phyloP scores from a whole-genome alignment of 257 asterid genomes.

The Solanum bulbocastanum region DNA sequence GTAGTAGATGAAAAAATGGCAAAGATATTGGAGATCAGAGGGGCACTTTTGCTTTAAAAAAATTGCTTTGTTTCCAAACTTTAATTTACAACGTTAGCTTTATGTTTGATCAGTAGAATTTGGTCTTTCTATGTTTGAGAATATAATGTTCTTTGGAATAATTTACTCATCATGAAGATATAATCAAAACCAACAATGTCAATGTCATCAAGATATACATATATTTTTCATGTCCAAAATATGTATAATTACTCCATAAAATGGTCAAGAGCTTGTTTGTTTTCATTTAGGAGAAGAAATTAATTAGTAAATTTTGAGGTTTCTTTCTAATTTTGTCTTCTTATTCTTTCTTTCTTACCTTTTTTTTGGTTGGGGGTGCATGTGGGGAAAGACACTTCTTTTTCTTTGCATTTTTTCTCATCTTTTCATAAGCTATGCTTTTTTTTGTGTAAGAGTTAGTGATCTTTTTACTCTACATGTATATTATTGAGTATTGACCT shows the following conservation, averaged over 20 bases:
- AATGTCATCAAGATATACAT: too few species aligned
- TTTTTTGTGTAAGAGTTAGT: not conserved
- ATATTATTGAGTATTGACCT: not conserved
- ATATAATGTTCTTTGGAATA: not conserved
- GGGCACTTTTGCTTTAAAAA: not conserved
- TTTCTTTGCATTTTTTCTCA: not conserved
- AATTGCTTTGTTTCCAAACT: not conserved
- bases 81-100: constrained; percentile 7
- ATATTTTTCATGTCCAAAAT: not conserved
- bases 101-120: not conserved
- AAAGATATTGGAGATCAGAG: not conserved
- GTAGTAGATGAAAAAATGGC: not conserved
- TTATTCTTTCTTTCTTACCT: not conserved
- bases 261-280: not conserved
- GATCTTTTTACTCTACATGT: not conserved
- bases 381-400: not conserved
- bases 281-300: not conserved
- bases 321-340: not conserved
- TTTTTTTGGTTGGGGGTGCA: not conserved
- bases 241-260: not conserved
- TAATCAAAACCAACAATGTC: not conserved
- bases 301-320: not conserved
- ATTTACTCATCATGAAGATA: not conserved
- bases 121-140: constrained; percentile 1
- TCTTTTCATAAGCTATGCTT: not conserved